Percentiles rank a stretch among this genome's conserved stretches.
Evolutionary conservation across 2,329 filamentous ascomycete species (phyloP).

Genomic region (Macrophomina tecta): DNA sequence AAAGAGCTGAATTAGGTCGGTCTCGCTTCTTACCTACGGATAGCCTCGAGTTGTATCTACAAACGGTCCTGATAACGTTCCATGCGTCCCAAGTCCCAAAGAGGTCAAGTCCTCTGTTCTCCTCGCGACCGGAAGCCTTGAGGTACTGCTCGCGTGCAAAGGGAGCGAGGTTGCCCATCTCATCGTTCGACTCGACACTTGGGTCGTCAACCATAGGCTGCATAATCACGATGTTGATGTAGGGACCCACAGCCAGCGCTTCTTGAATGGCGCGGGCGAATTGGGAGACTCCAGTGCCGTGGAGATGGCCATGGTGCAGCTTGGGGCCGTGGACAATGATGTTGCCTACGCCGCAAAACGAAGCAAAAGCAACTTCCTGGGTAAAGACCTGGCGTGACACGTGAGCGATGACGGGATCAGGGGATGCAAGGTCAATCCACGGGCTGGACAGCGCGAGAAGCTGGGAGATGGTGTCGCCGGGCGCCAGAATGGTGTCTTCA

Average conservation of each 20-base stretch:
- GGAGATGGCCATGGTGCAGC: conserved; percentile 61
- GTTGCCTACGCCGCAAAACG: conserved; percentile 88
- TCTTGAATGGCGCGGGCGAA: conserved; percentile 87
- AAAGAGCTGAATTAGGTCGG: conserved; percentile 19
- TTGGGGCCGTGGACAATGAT: conserved; percentile 82
- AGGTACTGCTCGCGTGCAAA: conserved; percentile 48
- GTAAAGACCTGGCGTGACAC: conserved; percentile 89
- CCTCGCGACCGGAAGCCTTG: conserved; percentile 14
- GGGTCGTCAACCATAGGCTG: conserved; percentile 82
- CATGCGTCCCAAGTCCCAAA: conserved; percentile 92
- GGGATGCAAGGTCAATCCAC: conserved; percentile 89
- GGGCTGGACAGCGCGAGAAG: conserved; percentile 81
- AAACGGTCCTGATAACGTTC: conserved; percentile 84
- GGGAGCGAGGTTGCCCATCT: conserved; percentile 59
- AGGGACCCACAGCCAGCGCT: conserved; percentile 73
- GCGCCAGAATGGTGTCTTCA: conserved; percentile 76
- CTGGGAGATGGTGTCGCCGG: conserved; percentile 71
- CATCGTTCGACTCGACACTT: conserved; percentile 61
- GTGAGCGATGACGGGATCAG: conserved; percentile 81
- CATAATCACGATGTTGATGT: conserved; percentile 80
- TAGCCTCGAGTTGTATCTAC: conserved; percentile 82
- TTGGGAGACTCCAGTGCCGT: conserved; percentile 63
- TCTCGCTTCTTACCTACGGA: conserved; percentile 73
- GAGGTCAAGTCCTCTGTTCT: conserved; percentile 55
- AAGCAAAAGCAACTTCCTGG: conserved; percentile 91